Percentiles rank a stretch among this genome's conserved stretches.
phyloP scores from a whole-genome alignment of 805 yeast genomes.

The Isabelozyma rhagii region DNA sequence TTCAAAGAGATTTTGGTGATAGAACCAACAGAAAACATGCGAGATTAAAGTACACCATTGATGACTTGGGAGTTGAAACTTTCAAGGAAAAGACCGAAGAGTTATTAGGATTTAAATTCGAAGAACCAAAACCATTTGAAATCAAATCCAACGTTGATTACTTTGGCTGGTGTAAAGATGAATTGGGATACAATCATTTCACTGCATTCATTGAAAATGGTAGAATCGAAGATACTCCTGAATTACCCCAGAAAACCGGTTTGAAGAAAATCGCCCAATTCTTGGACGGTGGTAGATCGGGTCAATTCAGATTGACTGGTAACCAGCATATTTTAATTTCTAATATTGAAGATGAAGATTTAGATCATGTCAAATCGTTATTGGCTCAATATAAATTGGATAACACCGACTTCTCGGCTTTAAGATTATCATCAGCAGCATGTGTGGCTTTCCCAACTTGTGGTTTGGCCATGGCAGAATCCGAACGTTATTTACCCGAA shows the following conservation, averaged over 20 bases:
- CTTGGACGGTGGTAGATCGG: slow-evolving; percentile 56
- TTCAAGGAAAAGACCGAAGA: slow-evolving; percentile 82
- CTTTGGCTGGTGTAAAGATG: slow-evolving; percentile 93
- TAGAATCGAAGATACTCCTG: slow-evolving; percentile 90
- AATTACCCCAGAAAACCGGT: slow-evolving; percentile 86
- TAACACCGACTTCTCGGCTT: slow-evolving; percentile 75
- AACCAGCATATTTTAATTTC: slow-evolving; percentile 88
- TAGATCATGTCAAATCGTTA: slow-evolving; percentile 58
- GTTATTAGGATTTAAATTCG: slow-evolving; percentile 72
- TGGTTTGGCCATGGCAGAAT: slow-evolving; percentile 98
- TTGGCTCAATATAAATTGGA: slow-evolving; percentile 76
- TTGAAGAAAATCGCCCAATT: slow-evolving; percentile 72
- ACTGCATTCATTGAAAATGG: slow-evolving; percentile 96
- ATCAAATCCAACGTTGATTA: slow-evolving; percentile 86
- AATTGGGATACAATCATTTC: slow-evolving; percentile 79
- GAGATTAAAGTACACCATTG: slow-evolving; percentile 93
- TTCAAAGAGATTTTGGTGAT: slow-evolving; percentile 94
- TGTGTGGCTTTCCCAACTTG: slow-evolving; percentile 99
- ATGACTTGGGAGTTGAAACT: slow-evolving; percentile 85
- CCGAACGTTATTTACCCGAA: slow-evolving; percentile 87
- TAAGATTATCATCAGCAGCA: slow-evolving; percentile 88
- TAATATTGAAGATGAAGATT: slow-evolving; percentile 65
- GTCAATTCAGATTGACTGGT: slow-evolving; percentile 91
- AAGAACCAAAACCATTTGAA: slow-evolving; percentile 65
- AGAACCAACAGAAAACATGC: slow-evolving; percentile 97